Percentiles rank a stretch among this genome's conserved stretches.
Conservation (phyloP, 108 stramenopile genomes). For the Phaeodactylum tricornutum region DNA sequence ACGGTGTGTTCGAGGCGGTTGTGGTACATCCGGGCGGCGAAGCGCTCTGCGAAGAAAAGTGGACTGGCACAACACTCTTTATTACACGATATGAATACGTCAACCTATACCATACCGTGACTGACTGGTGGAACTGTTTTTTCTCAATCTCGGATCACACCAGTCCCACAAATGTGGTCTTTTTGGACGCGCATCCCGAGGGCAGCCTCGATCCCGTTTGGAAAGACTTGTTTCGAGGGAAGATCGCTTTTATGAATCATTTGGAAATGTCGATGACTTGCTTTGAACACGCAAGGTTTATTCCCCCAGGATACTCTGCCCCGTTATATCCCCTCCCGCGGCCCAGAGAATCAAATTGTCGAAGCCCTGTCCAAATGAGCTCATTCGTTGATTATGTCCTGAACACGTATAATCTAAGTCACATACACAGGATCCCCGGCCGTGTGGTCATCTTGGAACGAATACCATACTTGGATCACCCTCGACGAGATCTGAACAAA, state of each 20-base stretch:
- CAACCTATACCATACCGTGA: conserved; percentile 31
- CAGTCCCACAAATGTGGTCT: conserved; percentile 4
- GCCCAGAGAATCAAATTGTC: too few relatives aligned
- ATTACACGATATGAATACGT: conserved; percentile 37
- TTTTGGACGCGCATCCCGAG: conserved; percentile 35
- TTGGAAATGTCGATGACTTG: conserved; percentile 12
- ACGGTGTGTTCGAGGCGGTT: too few relatives aligned
- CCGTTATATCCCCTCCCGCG: neutral
- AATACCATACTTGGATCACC: conserved; percentile 28
- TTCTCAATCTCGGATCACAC: neutral
- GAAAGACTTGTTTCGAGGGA: conserved; percentile 22
- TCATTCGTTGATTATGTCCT: conserved; percentile 22
- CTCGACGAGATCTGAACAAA: conserved; percentile 10
- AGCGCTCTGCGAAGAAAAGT: too few relatives aligned
- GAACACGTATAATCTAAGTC: conserved; percentile 7
- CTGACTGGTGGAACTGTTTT: conserved; percentile 38
- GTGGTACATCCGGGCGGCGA: too few relatives aligned
- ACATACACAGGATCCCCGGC: conserved; percentile 6
- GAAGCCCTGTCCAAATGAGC: neutral
- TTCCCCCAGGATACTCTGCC: conserved; percentile 29
- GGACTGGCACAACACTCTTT: conserved; percentile 29
- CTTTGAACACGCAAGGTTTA: conserved; percentile 24
- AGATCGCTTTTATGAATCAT: conserved; percentile 11
- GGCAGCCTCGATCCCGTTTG: conserved; percentile 25
- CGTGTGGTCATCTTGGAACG: conserved; percentile 31